Evolutionary conservation across 306 rosid species (phyloP), one percentile per base, ranked within the genome.

Genomic region (Malus fusca): DNA sequence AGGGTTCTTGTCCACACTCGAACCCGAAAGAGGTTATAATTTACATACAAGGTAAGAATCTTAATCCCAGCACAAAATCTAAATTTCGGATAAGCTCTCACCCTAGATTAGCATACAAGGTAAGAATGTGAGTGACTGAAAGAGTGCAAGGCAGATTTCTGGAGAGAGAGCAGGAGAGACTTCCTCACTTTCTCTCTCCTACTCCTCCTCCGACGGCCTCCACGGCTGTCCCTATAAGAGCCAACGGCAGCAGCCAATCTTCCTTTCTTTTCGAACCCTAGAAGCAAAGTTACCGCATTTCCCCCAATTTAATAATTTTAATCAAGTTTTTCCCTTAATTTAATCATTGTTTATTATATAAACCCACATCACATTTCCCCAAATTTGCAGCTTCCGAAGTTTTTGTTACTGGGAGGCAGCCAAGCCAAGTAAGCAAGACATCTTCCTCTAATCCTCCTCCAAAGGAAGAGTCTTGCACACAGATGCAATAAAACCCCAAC

Each of bases 91-190:
- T 74, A 80, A 77, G 65, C 56, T 46, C 44, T 30, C 25, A 19
- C 8, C 60, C 79, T 66, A 51, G 86, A 87, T 79, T 78, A 62
- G 30, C 72, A 62, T 69, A 84, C 77, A 85, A 88, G 93, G 75
- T 73, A 85, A 78, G 93, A 90, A 89, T 88, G 88, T 59, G 80
- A 84, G 88, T 70, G 35, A 73, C 76, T 79, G 84, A 79, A 71
- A 4, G 71, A 52, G 11, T 78, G 82, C 78, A 82, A 81, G 55
- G 77, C 59, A 75, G 86, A 81, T 40, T 83, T 68, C 59, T 74
- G 46, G 59, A 69, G 75, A 69, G 30, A 11, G 53, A 22, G 46
- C 23, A 21, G 17, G 48, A 26, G 62, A 52, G 75, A 68, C 19
- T 52, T 46, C 23, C 73, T 79, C 42, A 37, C 71, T 26, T 28